A percentile compares a stretch with the other conserved stretches of the same genome.
Evolutionary conservation across 441 rosid genomes (phyloP).

Genomic region (Viola pubescens): DNA sequence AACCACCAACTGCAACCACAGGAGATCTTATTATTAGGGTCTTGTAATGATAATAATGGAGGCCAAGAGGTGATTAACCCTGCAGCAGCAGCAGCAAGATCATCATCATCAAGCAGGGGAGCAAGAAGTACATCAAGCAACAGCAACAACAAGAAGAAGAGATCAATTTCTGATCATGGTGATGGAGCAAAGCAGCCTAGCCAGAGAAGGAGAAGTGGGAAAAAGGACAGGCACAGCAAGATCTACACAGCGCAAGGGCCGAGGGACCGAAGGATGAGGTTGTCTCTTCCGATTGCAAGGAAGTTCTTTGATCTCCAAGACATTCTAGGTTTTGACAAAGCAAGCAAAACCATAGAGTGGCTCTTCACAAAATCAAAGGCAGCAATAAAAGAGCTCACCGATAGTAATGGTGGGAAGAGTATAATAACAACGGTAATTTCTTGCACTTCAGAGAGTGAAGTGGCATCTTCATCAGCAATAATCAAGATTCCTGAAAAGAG

Average conservation of each 20-base stretch:
- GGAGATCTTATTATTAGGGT: conserved; percentile 10
- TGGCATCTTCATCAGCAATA: conserved; percentile 16
- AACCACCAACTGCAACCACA: conserved; percentile 14
- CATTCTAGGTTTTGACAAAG: conserved; percentile 70
- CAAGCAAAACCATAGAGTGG: conserved; percentile 81
- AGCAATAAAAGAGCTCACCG: conserved; percentile 45
- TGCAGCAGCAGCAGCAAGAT: too few species aligned
- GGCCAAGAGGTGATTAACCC: conserved; percentile 10
- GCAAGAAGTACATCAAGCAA: conserved; percentile 4
- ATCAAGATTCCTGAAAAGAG: too few species aligned
- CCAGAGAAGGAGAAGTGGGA: conserved; percentile 32
- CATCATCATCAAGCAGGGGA: conserved; percentile 14
- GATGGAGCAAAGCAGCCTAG: conserved; percentile 12
- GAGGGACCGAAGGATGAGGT: conserved; percentile 76
- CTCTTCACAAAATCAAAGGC: conserved; percentile 49
- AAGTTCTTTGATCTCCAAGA: conserved; percentile 83
- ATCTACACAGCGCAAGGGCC: conserved; percentile 67
- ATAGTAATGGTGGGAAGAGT: conserved; percentile 19
- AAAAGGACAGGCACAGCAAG: conserved; percentile 78
- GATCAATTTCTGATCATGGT: background rate
- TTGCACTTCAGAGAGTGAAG: conserved; percentile 37
- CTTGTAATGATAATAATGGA: background rate
- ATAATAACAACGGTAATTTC: background rate
- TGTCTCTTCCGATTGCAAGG: conserved; percentile 60
- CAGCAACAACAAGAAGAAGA: conserved; percentile 22